Evolutionary conservation across 1,139 yeast genomes (phyloP).

Genomic region (Candida freyschussii): DNA sequence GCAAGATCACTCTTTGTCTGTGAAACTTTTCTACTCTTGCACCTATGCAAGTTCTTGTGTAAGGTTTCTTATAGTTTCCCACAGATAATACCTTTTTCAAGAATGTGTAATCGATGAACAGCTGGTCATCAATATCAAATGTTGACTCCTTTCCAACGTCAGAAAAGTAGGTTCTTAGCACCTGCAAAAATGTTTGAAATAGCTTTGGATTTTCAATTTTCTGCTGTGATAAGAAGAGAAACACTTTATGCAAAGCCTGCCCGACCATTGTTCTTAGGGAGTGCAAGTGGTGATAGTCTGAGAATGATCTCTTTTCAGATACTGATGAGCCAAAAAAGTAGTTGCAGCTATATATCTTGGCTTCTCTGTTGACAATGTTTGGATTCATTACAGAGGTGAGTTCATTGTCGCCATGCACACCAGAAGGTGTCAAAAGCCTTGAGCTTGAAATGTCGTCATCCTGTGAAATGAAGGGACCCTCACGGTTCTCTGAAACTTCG

Average conservation of each 20-base stretch:
- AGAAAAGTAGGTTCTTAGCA: constrained; percentile 74
- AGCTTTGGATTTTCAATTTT: constrained; percentile 68
- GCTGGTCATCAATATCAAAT: constrained; percentile 49
- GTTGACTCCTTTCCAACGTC: constrained; percentile 77
- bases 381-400: constrained; percentile 26
- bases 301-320: constrained; percentile 46
- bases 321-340: constrained; percentile 40
- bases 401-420: constrained; percentile 26
- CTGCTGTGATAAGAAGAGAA: constrained; percentile 42
- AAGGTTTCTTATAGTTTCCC: constrained; percentile 59
- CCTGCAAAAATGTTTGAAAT: constrained; percentile 60
- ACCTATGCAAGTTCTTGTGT: constrained; percentile 73
- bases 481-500: constrained; percentile 8
- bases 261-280: constrained; percentile 61
- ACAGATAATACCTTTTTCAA: constrained; percentile 43
- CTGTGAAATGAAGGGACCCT: neutral
- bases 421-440: constrained; percentile 25
- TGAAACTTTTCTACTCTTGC: constrained; percentile 77
- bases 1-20: constrained; percentile 66
- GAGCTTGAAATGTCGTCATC: constrained; percentile 25
- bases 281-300: constrained; percentile 58
- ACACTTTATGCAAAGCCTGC: constrained; percentile 56
- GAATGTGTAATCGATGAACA: constrained; percentile 40
- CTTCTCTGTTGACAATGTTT: constrained; percentile 44
- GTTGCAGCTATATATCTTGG: constrained; percentile 54